Percentiles rank a stretch among this genome's conserved stretches.
phyloP scores from a whole-genome alignment of 768 basidiomycete species.

The Paxillus rubicundulus region DNA sequence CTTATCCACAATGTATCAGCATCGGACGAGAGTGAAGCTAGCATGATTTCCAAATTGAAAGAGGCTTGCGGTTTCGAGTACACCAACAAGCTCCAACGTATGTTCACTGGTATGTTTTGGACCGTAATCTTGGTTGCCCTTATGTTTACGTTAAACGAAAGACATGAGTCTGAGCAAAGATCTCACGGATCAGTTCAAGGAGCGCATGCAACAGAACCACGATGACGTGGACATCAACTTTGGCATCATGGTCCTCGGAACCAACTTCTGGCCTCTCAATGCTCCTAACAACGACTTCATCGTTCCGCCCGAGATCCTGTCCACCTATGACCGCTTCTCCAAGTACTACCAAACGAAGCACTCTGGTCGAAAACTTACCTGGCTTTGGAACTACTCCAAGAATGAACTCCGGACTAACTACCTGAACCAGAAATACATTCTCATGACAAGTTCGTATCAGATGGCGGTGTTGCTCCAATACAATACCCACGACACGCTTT shows the following conservation, averaged over 20 bases:
- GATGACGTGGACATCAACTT: conserved; percentile 89
- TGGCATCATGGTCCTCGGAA: conserved; percentile 89
- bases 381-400: conserved; percentile 98
- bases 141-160: conserved; percentile 2
- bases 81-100: conserved; percentile 91
- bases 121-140: neutral
- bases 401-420: conserved; percentile 95
- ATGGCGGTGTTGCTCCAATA: conserved; percentile 93
- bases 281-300: conserved; percentile 82
- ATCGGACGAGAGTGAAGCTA: conserved; percentile 94
- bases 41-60: conserved; percentile 97
- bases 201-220: conserved; percentile 84
- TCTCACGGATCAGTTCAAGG: conserved; percentile 91
- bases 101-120: conserved; percentile 81
- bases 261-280: conserved; percentile 93
- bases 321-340: conserved; percentile 88
- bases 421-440: conserved; percentile 90
- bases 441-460: conserved; percentile 94
- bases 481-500: conserved; percentile 87
- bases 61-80: conserved; percentile 97
- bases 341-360: conserved; percentile 93
- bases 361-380: conserved; percentile 91
- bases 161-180: conserved; percentile 97
- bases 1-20: conserved; percentile 89
- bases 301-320: conserved; percentile 82